Conservation (phyloP, 768 basidiomycete genomes). For the Leccinum subtestaceum region DNA sequence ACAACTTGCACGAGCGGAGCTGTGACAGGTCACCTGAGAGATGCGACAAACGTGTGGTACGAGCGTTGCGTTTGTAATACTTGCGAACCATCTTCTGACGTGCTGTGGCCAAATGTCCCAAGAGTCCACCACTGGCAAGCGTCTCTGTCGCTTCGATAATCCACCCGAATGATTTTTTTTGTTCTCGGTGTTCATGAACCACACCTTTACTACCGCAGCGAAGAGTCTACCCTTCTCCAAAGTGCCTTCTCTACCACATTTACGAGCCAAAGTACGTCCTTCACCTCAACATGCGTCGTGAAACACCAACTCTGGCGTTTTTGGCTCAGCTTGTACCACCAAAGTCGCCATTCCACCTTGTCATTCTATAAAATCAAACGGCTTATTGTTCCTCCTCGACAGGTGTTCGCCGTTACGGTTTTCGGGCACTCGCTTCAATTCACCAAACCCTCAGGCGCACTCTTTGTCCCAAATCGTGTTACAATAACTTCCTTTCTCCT, state of each 20-base stretch:
- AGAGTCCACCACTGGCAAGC: background rate
- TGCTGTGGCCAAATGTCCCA: conserved; percentile 1
- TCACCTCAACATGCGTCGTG: conserved; percentile 6
- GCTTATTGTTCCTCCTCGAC: background rate
- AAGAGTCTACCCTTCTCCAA: conserved; percentile 1
- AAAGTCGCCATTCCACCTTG: conserved; percentile 5
- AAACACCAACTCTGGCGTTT: background rate
- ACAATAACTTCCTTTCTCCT: background rate
- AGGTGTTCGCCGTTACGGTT: background rate
- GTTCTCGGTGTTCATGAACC: conserved; percentile 1
- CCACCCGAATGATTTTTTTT: conserved; percentile 2
- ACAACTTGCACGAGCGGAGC: conserved; percentile 4
- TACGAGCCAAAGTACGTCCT: conserved; percentile 2
- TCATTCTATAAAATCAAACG: conserved; percentile 1
- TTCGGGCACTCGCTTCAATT: background rate
- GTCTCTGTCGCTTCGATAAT: background rate
- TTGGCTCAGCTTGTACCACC: conserved; percentile 1
- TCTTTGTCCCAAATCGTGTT: conserved; percentile 1
- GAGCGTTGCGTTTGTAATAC: conserved; percentile 12
- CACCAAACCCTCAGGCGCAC: conserved; percentile 1
- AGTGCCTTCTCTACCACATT: background rate
- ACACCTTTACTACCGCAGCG: background rate
- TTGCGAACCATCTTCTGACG: conserved; percentile 8
- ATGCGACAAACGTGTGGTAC: conserved; percentile 18
- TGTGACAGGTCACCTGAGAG: conserved; percentile 10